Conservation (phyloP, 805 yeast species). For the Barnettozyma californica region DNA sequence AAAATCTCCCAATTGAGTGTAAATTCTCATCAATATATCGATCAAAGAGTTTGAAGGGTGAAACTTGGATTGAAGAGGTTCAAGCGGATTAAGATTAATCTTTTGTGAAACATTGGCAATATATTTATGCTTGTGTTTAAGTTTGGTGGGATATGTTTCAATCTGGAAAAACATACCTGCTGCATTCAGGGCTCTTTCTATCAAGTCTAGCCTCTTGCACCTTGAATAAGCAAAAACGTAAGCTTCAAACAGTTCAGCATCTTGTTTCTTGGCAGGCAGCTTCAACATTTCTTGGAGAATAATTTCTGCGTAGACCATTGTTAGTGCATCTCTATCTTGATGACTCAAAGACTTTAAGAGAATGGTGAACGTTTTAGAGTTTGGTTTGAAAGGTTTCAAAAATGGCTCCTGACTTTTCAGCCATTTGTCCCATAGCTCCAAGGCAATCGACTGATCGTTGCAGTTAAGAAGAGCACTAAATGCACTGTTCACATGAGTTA, state of each 20-base stretch:
- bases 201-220: constrained; percentile 10
- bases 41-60: constrained; percentile 16
- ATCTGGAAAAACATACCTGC: constrained; percentile 16
- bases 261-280: constrained; percentile 12
- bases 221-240: constrained; percentile 15
- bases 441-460: constrained; percentile 31
- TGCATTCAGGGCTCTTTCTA: constrained; percentile 17
- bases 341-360: constrained; percentile 20
- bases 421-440: constrained; percentile 34
- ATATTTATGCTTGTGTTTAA: constrained; percentile 1
- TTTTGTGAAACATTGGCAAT: constrained; percentile 2
- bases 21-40: constrained; percentile 19
- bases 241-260: constrained; percentile 17
- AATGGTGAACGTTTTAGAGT: constrained; percentile 29
- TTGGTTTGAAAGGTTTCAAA: constrained; percentile 26
- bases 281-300: constrained; percentile 11
- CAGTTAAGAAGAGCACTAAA: constrained; percentile 40
- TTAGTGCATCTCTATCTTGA: constrained; percentile 8
- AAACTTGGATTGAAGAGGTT: constrained; percentile 13
- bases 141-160: constrained; percentile 4
- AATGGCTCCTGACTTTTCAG: constrained; percentile 14
- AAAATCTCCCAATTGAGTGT: constrained; percentile 14
- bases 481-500: constrained; percentile 41
- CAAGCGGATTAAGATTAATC: neutral
- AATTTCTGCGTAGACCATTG: constrained; percentile 9